phyloP scores from a whole-genome alignment of 805 yeast genomes.

The Saccharomycopsis capsularis region DNA sequence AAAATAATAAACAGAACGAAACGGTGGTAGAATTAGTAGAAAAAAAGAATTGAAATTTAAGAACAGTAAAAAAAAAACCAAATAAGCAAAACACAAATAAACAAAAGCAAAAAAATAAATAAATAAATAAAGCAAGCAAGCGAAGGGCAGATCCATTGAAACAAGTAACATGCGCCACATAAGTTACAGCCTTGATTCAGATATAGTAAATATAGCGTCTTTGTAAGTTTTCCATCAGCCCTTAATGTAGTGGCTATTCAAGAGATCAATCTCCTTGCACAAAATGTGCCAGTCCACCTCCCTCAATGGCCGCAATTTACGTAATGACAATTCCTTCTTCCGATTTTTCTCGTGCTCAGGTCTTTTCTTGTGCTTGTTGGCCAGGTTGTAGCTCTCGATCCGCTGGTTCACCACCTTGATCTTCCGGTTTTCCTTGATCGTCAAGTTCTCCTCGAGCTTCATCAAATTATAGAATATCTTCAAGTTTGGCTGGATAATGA shows the following conservation, averaged over 20 bases:
- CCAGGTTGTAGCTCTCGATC: conserved; percentile 15
- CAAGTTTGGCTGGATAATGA: conserved; percentile 89
- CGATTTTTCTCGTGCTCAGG: conserved; percentile 15
- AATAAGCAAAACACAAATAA: too few species aligned
- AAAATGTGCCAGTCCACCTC: conserved; percentile 85
- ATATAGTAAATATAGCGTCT: too few species aligned
- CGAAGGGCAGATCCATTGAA: too few species aligned
- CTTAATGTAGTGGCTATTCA: conserved; percentile 41
- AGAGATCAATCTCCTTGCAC: conserved; percentile 72
- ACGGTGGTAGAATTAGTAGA: too few species aligned
- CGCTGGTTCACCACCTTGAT: conserved; percentile 16
- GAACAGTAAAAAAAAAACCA: too few species aligned
- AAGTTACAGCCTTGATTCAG: too few species aligned
- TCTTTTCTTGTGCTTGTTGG: conserved; percentile 2
- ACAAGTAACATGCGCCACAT: too few species aligned
- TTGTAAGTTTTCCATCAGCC: conserved; percentile 3
- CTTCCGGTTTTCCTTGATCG: conserved; percentile 20
- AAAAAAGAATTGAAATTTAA: too few species aligned
- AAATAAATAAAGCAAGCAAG: too few species aligned
- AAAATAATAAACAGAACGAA: too few species aligned
- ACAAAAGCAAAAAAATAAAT: too few species aligned
- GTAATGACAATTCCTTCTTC: conserved; percentile 17
- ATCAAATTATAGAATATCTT: conserved; percentile 87
- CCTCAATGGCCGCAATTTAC: conserved; percentile 30
- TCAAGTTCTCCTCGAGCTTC: conserved; percentile 33